Evolutionary conservation across 805 yeast species (phyloP), one percentile per base, ranked within the genome.

Genomic region (Saccharomycopsis fermentans): DNA sequence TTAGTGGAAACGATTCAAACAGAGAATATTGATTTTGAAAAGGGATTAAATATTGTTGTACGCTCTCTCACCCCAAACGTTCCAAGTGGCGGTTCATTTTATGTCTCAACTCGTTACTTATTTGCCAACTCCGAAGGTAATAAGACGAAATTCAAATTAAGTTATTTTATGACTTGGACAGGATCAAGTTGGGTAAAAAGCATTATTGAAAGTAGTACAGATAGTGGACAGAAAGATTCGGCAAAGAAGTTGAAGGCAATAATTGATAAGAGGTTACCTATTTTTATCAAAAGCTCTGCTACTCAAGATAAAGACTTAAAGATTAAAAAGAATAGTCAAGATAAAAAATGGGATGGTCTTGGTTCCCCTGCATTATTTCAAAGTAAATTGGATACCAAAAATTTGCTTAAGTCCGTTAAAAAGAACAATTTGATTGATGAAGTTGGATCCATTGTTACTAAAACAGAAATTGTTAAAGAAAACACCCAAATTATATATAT

Each of bases 181-280:
- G 96, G 94, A 2, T 79, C 86, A 56, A 86, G 96, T 60, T 94
- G 97, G 97, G 81, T 94, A 66, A 91, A 90, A 69, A 79, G 87
- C 14, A 83, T 96, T 57, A 86, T 94, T 62, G 98, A 94, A 68
- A 85, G 83, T 62, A 91, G 91, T 58, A 84, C 96, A 14, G 73
- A 77, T 52, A 81, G 83, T 36, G 99, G 99, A 0, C 97, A 90
- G 69, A 74, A 77, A 52, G 77, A 81, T 4, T 84, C 83, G 2
- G 80, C 87, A 12, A 76, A 75, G 55, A 79, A 76, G 11, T 70
- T 87, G 48, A 64, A 77, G 4, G 74, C 72, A 39, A 67, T 83
- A 19, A 63, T 69, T 50, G 60, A 55, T 12, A 70, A 68, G 21
- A 34, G 14, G 27, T 34, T 57, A 27, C 55, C 54, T 24, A 53